Conservation (phyloP, 257 asterid species). For the Petunia secreta region DNA sequence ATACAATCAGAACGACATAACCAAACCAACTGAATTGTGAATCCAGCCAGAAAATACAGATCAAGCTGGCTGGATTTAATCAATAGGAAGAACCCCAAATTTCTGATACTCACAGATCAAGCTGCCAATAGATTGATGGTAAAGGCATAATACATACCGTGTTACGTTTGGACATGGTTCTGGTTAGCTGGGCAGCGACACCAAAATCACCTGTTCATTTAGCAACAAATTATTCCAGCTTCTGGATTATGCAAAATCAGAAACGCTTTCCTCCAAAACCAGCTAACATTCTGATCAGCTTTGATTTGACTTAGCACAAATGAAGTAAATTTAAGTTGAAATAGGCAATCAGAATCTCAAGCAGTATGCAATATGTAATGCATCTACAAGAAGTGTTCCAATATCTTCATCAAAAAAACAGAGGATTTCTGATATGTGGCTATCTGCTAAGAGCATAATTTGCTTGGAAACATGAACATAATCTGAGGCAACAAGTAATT, state of each 20-base stretch:
- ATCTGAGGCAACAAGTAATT: not conserved
- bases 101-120: not conserved
- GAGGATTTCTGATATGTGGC: not conserved
- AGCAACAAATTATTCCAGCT: conserved; percentile 25
- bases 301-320: not conserved
- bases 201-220: conserved; percentile 91
- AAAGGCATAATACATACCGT: conserved; percentile 54
- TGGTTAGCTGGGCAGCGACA: conserved; percentile 98
- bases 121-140: not conserved
- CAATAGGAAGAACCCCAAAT: not conserved
- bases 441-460: conserved; percentile 16
- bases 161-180: conserved; percentile 99
- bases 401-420: no score
- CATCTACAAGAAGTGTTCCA: not conserved
- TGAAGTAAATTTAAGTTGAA: not conserved
- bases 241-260: not conserved
- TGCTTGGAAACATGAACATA: not conserved
- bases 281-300: not conserved
- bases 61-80: not conserved
- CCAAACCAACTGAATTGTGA: not conserved
- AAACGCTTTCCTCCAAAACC: conserved; percentile 14
- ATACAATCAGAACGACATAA: no score
- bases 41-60: not conserved
- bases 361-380: not conserved
- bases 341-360: not conserved